These are phyloP conservation scores for Primulina tabacum DNA, from an alignment of 257 asterid species.

Conservation along the genomic window DNA sequence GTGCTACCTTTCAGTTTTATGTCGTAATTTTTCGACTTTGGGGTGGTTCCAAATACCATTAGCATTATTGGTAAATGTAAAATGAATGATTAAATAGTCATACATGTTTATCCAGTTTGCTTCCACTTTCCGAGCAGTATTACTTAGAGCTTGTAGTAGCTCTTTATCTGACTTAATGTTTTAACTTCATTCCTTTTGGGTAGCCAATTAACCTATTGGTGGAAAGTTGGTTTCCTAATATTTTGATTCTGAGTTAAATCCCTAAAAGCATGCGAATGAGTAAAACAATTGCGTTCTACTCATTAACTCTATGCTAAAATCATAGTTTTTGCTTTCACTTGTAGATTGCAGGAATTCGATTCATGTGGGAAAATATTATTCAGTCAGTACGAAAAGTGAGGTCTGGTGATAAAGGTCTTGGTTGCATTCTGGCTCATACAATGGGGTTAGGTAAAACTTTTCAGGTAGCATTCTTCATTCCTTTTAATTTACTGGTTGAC, in stretches of 20 bases:
- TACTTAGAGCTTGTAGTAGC: constrained; percentile 1
- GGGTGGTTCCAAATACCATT: constrained; percentile 5
- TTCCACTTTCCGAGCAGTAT: constrained; percentile 17
- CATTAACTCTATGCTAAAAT: constrained; percentile 9
- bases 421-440: constrained; percentile 98
- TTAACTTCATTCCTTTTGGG: constrained; percentile 2
- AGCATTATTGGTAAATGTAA: constrained; percentile 9
- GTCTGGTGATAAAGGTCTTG: constrained; percentile 95
- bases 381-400: constrained; percentile 77
- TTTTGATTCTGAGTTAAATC: background rate
- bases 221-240: background rate
- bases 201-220: background rate
- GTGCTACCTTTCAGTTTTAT: constrained; percentile 6
- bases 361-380: constrained; percentile 93
- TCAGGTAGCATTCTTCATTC: constrained; percentile 59
- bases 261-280: background rate
- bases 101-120: constrained; percentile 18
- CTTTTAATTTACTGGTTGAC: constrained; percentile 19
- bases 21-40: background rate
- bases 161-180: constrained; percentile 16
- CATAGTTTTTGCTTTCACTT: constrained; percentile 21
- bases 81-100: constrained; percentile 13
- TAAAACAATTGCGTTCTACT: constrained; percentile 3
- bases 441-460: constrained; percentile 98
- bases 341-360: constrained; percentile 90